Percentiles rank a stretch among this genome's conserved stretches.
Evolutionary conservation across 371 early-diverging fungal species (phyloP).

Genomic region (Mortierella sp.): DNA sequence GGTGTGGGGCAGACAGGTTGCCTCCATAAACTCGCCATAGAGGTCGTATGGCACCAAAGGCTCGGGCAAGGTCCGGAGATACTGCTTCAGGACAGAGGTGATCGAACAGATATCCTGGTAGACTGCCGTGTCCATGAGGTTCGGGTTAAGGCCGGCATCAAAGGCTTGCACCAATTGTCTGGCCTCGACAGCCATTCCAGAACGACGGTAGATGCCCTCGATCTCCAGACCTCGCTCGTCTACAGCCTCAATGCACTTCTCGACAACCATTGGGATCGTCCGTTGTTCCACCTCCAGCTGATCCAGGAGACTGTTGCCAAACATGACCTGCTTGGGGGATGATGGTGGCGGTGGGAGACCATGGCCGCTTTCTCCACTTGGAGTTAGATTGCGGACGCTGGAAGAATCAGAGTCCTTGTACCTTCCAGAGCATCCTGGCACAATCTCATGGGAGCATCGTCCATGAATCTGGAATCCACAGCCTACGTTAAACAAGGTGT

Average conservation of each 20-base stretch:
- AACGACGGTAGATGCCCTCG: conserved; percentile 95
- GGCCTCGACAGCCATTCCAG: conserved; percentile 91
- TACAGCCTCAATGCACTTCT: conserved; percentile 82
- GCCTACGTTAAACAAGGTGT: conserved; percentile 19
- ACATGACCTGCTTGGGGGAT: conserved; percentile 60
- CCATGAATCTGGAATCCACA: conserved; percentile 76
- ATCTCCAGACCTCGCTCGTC: conserved; percentile 78
- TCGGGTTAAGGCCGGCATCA: conserved; percentile 57
- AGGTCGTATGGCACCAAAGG: conserved; percentile 89
- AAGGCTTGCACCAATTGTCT: conserved; percentile 65
- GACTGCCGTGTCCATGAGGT: conserved; percentile 65
- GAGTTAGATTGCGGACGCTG: conserved; percentile 29
- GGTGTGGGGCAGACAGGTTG: conserved; percentile 62
- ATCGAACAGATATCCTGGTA: conserved; percentile 79
- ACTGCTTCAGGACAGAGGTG: conserved; percentile 96
- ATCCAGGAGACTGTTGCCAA: conserved; percentile 69
- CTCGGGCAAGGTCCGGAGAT: conserved; percentile 92
- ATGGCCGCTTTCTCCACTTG: conserved; percentile 32
- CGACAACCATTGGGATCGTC: conserved; percentile 80
- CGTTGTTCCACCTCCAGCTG: conserved; percentile 67
- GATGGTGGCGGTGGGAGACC: conserved; percentile 34
- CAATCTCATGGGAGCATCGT: conserved; percentile 61
- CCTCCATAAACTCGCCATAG: conserved; percentile 82
- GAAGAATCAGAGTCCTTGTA: conserved; percentile 36
- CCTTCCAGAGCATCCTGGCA: conserved; percentile 32